A percentile compares a stretch with the other conserved stretches of the same genome.
Conservation (phyloP, 2,329 filamentous ascomycete species). For the Botrytis hyacinthi region DNA sequence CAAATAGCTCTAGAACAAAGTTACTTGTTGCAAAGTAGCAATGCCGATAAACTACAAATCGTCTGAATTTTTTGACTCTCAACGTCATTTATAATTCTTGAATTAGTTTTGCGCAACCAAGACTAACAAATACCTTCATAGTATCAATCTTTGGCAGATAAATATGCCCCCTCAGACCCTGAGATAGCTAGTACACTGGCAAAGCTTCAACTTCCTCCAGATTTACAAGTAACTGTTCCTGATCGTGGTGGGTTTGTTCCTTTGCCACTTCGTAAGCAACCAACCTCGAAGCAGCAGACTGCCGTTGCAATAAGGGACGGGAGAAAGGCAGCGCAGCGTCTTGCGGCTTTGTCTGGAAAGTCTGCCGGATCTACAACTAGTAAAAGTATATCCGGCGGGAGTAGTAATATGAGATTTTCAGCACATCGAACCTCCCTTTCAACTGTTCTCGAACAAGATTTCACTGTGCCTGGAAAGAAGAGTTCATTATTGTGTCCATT, state of each 20-base stretch:
- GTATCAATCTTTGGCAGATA: slow-evolving; percentile 65
- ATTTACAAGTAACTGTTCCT: slow-evolving; percentile 32
- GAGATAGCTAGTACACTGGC: slow-evolving; percentile 66
- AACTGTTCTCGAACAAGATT: slow-evolving; percentile 78
- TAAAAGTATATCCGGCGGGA: slow-evolving; percentile 43
- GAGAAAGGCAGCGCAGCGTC: slow-evolving; percentile 54
- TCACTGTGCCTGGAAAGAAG: slow-evolving; percentile 80
- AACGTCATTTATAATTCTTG: slow-evolving; percentile 21
- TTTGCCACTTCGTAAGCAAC: slow-evolving; percentile 34
- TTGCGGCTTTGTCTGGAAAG: slow-evolving; percentile 48
- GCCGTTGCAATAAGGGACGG: slow-evolving; percentile 64
- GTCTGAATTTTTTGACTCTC: slow-evolving; percentile 44
- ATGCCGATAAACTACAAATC: slow-evolving; percentile 60
- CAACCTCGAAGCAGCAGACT: slow-evolving; percentile 53
- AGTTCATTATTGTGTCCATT: slow-evolving; percentile 82
- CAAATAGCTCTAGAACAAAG: slow-evolving; percentile 82
- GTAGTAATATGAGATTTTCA: slow-evolving; percentile 43
- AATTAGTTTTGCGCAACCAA: not conserved
- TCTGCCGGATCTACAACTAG: slow-evolving; percentile 45
- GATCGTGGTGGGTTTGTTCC: slow-evolving; percentile 36
- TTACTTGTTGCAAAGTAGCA: slow-evolving; percentile 46
- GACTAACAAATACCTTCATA: slow-evolving; percentile 41
- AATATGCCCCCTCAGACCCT: slow-evolving; percentile 60
- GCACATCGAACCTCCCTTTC: slow-evolving; percentile 55
- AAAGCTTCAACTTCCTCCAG: slow-evolving; percentile 64